Conservation (phyloP, 2,329 filamentous ascomycete genomes). For the Pleomassaria siparia region DNA sequence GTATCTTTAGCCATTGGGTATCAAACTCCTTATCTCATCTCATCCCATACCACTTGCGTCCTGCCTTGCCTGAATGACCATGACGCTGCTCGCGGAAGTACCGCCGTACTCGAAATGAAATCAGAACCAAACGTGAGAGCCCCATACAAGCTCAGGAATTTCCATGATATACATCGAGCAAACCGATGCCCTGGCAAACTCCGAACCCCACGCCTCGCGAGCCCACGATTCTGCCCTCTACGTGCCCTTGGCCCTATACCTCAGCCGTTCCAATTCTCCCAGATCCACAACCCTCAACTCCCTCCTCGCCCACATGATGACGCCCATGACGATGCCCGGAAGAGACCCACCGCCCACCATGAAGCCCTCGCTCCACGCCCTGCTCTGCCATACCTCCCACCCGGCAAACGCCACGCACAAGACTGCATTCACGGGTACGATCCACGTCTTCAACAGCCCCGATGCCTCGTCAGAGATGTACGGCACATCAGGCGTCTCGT, state of each 20-base stretch:
- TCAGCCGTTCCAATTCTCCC: slow-evolving; percentile 63
- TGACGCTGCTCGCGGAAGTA: not conserved
- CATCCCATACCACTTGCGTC: not conserved
- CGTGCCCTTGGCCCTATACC: slow-evolving; percentile 69
- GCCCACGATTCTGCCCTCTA: slow-evolving; percentile 32
- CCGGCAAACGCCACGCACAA: slow-evolving; percentile 56
- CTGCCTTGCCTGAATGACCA: not conserved
- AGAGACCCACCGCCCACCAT: slow-evolving; percentile 42
- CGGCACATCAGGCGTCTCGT: slow-evolving; percentile 17
- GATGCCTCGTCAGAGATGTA: slow-evolving; percentile 23
- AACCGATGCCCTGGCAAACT: not conserved
- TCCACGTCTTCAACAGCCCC: slow-evolving; percentile 58
- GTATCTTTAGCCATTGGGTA: not conserved
- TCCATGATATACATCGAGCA: not conserved
- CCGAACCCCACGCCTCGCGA: not conserved
- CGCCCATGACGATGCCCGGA: slow-evolving; percentile 57
- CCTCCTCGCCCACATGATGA: slow-evolving; percentile 63
- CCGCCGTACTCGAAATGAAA: not conserved
- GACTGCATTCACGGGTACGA: slow-evolving; percentile 63
- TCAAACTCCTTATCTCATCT: not conserved
- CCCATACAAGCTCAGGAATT: too few species aligned
- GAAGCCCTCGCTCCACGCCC: slow-evolving; percentile 29
- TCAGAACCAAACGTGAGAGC: too few species aligned
- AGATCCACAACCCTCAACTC: slow-evolving; percentile 71
- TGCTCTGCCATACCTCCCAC: slow-evolving; percentile 32